Evolutionary conservation across 1,284 basidiomycete genomes (phyloP).

Genomic region (Microbotryomycetes sp.): DNA sequence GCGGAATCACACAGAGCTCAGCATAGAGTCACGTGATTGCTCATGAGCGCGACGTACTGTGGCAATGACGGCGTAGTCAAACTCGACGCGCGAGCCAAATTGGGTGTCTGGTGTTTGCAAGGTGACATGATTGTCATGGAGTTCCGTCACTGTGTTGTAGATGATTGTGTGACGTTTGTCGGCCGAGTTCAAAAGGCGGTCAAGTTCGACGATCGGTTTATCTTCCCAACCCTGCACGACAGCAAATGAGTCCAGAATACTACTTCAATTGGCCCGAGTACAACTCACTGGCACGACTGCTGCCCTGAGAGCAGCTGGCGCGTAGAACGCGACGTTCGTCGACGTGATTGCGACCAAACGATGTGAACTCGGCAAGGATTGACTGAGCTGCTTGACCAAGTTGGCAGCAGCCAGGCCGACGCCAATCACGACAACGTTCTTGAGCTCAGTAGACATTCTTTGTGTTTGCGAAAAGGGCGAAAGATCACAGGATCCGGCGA

Average conservation of each 20-base stretch:
- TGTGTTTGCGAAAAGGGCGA: not conserved
- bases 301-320: constrained; percentile 41
- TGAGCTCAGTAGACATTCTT: not conserved
- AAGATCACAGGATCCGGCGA: no score
- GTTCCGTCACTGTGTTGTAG: constrained; percentile 38
- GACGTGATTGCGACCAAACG: constrained; percentile 28
- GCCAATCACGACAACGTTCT: constrained; percentile 25
- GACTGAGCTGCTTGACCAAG: constrained; percentile 4
- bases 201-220: constrained; percentile 32
- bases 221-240: constrained; percentile 7
- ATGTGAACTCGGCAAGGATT: not conserved
- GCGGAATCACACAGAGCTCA: not conserved
- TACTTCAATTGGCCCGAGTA: not conserved
- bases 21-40: not conserved
- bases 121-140: constrained; percentile 37
- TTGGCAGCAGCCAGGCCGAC: constrained; percentile 7
- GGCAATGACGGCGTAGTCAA: constrained; percentile 33
- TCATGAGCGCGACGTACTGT: constrained; percentile 18
- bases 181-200: constrained; percentile 38
- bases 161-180: constrained; percentile 32
- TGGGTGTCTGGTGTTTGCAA: constrained; percentile 36
- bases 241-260: not conserved
- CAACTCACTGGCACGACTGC: constrained; percentile 42
- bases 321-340: constrained; percentile 40
- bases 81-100: constrained; percentile 32